These are phyloP conservation scores for Crotalaria pallida DNA, from an alignment of 306 rosid species.

Conservation along the genomic window DNA sequence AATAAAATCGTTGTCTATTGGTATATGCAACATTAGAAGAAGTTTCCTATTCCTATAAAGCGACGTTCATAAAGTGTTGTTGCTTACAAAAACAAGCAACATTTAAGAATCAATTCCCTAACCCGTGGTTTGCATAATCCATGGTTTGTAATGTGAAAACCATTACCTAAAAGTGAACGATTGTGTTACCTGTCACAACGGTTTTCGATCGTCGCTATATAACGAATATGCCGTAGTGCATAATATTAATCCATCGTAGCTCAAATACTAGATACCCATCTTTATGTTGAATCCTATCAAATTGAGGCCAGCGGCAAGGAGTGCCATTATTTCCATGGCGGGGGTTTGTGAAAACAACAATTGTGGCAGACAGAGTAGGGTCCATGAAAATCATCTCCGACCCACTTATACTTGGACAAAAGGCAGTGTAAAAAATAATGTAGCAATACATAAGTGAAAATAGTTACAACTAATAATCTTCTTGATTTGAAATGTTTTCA, in stretches of 20 bases:
- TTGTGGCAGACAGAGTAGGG: slow-evolving; percentile 56
- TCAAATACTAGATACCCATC: background rate
- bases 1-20: too few species aligned
- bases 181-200: too few species aligned
- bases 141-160: too few species aligned
- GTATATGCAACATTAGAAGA: too few species aligned
- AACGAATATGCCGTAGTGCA: too few species aligned
- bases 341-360: slow-evolving; percentile 9
- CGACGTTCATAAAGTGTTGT: too few species aligned
- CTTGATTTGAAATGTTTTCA: background rate
- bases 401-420: slow-evolving; percentile 36
- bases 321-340: slow-evolving; percentile 26
- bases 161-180: too few species aligned
- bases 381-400: slow-evolving; percentile 47
- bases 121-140: too few species aligned
- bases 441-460: background rate
- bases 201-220: too few species aligned
- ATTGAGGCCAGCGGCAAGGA: slow-evolving; percentile 8
- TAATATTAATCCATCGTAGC: background rate
- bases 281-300: background rate
- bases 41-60: too few species aligned
- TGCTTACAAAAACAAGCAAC: too few species aligned
- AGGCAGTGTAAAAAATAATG: slow-evolving; percentile 20
- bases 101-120: too few species aligned
- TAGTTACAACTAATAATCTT: slow-evolving; percentile 19